These are phyloP conservation scores for Sapria himalayana DNA, from an alignment of 345 rosid species.

Conservation along the genomic window DNA sequence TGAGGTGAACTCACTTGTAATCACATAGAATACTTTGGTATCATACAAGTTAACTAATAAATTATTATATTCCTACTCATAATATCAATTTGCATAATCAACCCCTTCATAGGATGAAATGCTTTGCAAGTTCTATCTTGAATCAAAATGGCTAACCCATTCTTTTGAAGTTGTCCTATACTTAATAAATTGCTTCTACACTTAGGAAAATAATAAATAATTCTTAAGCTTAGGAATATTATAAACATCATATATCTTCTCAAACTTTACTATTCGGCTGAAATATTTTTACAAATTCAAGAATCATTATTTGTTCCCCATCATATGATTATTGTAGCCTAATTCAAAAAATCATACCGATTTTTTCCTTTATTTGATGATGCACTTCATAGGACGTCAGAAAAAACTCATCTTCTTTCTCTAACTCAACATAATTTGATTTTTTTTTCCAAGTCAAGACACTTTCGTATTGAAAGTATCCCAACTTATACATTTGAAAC, in stretches of 20 bases:
- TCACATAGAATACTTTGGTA: not conserved
- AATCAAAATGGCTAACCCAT: not conserved
- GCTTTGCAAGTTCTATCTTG: not conserved
- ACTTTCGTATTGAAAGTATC: constrained; percentile 2
- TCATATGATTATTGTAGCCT: constrained; percentile 2
- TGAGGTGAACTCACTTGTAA: too few species aligned
- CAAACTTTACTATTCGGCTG: not conserved
- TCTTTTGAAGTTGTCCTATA: constrained; percentile 1
- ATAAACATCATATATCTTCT: not conserved
- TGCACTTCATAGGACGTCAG: too few species aligned
- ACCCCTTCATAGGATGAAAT: not conserved
- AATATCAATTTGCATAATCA: not conserved
- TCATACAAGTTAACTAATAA: too few species aligned
- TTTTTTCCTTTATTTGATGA: not conserved
- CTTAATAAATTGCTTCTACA: not conserved
- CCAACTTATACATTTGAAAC: constrained; percentile 1
- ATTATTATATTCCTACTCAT: not conserved
- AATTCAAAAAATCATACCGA: constrained; percentile 4
- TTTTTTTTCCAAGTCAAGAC: not conserved
- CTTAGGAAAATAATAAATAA: constrained; percentile 4
- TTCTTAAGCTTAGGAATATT: not conserved
- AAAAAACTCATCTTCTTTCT: constrained; percentile 3
- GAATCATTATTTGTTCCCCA: constrained; percentile 3
- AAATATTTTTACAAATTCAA: not conserved
- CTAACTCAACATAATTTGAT: not conserved